phyloP scores from a whole-genome alignment of 306 rosid species.

The Delonix regia region DNA sequence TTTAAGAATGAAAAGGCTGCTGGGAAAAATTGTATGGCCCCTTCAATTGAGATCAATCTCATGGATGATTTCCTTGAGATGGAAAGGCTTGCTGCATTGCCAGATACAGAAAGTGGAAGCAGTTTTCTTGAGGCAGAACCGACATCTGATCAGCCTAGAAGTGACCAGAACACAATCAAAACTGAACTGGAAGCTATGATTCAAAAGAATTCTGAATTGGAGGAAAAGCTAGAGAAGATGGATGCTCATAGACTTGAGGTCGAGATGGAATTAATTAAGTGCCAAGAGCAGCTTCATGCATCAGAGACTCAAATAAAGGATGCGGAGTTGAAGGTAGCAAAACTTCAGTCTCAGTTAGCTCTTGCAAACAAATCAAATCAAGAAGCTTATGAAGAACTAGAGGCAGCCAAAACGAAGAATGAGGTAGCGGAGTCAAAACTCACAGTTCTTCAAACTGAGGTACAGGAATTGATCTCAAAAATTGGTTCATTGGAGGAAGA shows the following conservation, averaged over 20 bases:
- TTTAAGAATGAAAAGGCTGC: constrained; percentile 42
- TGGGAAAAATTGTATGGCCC: constrained; percentile 41
- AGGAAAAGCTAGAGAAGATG: constrained; percentile 52
- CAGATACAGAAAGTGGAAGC: constrained; percentile 47
- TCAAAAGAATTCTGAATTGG: constrained; percentile 53
- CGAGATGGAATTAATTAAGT: constrained; percentile 50
- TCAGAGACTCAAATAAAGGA: constrained; percentile 49
- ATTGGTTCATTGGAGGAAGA: constrained; percentile 58
- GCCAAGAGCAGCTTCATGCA: constrained; percentile 54
- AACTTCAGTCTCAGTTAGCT: constrained; percentile 55
- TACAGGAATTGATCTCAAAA: constrained; percentile 47
- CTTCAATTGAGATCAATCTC: constrained; percentile 69
- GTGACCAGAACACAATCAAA: constrained; percentile 40
- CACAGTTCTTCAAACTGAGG: constrained; percentile 47
- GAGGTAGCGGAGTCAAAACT: constrained; percentile 58
- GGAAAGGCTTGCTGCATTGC: constrained; percentile 78
- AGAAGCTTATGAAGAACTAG: constrained; percentile 58
- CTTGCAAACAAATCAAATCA: constrained; percentile 50
- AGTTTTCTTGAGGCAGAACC: constrained; percentile 34
- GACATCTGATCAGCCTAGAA: constrained; percentile 32
- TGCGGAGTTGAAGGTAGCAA: constrained; percentile 51
- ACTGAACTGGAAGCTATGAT: constrained; percentile 53
- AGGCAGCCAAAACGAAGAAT: constrained; percentile 46
- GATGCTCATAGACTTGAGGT: constrained; percentile 52
- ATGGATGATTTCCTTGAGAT: constrained; percentile 95